Percentiles rank a stretch among this genome's conserved stretches.
These are phyloP conservation scores for Fraxinus sp. DNA, from an alignment of 305 asterid genomes.

Conservation along the genomic window DNA sequence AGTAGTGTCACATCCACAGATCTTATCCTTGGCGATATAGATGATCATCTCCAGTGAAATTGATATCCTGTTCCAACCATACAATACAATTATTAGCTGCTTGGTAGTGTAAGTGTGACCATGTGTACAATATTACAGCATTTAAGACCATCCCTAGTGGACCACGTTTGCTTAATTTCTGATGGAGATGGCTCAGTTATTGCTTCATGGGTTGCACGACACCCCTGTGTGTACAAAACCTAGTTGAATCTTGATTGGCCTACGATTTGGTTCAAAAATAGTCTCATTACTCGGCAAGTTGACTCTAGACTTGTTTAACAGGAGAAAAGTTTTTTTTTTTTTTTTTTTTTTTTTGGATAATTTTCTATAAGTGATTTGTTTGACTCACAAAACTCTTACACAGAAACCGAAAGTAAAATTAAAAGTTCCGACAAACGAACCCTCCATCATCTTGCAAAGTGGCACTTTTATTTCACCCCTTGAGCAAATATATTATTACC, in stretches of 20 bases:
- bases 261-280: not conserved
- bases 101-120: not conserved
- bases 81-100: conserved; percentile 24
- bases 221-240: not conserved
- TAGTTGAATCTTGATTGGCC: not conserved
- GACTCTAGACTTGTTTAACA: not conserved
- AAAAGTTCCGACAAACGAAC: not conserved
- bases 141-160: conserved; percentile 4
- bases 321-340: not conserved
- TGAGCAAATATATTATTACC: not conserved
- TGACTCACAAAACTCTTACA: not conserved
- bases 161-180: not conserved
- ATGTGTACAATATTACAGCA: not conserved
- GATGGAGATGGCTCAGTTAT: not conserved
- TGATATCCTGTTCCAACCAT: conserved; percentile 44
- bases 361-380: not conserved
- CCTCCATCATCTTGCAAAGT: not conserved
- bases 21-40: conserved; percentile 51
- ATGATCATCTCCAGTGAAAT: conserved; percentile 37
- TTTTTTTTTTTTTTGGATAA: not conserved
- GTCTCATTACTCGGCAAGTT: not conserved
- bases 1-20: conserved; percentile 41
- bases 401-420: not conserved
- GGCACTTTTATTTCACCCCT: not conserved
- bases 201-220: conserved; percentile 10